Evolutionary conservation across 352 stramenopile genomes (phyloP).

Genomic region (Chrysophaeum taylorii): DNA sequence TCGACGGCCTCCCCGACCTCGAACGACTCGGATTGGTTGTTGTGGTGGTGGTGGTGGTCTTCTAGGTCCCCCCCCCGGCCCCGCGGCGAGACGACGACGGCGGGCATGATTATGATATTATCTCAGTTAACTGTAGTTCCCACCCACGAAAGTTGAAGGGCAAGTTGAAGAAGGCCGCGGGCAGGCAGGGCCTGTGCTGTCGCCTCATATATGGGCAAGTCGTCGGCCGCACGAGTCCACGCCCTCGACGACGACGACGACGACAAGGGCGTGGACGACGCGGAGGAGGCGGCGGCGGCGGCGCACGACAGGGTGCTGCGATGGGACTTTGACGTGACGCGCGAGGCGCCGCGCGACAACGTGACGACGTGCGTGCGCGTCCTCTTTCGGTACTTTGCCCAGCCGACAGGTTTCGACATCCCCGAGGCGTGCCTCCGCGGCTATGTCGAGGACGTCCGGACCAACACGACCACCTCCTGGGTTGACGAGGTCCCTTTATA

Average conservation of each 20-base stretch:
- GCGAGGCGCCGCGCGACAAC: too few relatives aligned
- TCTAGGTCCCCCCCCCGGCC: neutral
- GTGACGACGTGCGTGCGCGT: too few relatives aligned
- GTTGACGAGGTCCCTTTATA: conserved; percentile 28
- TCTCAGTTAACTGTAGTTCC: too few relatives aligned
- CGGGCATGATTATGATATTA: neutral
- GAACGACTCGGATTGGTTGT: neutral
- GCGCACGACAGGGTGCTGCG: neutral
- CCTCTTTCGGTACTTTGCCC: neutral
- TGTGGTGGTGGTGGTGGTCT: neutral
- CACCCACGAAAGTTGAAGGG: too few relatives aligned
- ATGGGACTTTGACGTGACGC: neutral
- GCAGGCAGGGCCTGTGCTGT: too few relatives aligned
- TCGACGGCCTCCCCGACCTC: neutral
- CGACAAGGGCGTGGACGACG: too few relatives aligned
- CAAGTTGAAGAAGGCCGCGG: too few relatives aligned
- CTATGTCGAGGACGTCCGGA: neutral
- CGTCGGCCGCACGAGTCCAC: too few relatives aligned
- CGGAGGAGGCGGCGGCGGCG: too few relatives aligned
- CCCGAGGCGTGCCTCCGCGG: neutral
- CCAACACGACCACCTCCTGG: neutral
- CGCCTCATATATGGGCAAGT: too few relatives aligned
- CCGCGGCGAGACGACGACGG: neutral
- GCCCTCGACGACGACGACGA: neutral
- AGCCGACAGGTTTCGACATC: neutral